Percentiles rank a stretch among this genome's conserved stretches.
Conservation (phyloP, 352 stramenopile species). For the Globisporangium echinulatum region DNA sequence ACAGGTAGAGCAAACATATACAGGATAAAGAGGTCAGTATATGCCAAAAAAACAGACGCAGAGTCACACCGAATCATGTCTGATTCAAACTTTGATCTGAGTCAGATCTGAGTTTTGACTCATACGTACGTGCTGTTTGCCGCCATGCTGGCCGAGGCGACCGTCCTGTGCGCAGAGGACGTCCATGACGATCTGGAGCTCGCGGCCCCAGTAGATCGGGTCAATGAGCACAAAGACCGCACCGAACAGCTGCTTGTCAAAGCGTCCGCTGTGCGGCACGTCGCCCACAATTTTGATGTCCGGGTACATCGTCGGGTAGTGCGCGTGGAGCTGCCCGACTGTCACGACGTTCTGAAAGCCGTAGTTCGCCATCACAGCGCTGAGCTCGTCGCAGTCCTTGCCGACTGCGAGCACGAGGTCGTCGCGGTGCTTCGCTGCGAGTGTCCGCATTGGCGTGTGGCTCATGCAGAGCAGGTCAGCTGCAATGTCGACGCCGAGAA, state of each 20-base stretch:
- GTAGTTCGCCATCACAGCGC: conserved; percentile 65
- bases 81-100: too few species aligned
- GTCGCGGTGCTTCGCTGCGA: conserved; percentile 55
- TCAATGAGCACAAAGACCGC: conserved; percentile 56
- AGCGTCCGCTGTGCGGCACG: conserved; percentile 22
- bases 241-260: conserved; percentile 30
- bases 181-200: conserved; percentile 56
- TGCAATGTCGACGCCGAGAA: conserved; percentile 53
- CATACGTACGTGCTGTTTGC: conserved; percentile 23
- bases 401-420: conserved; percentile 76
- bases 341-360: conserved; percentile 83
- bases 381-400: conserved; percentile 64
- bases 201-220: conserved; percentile 51
- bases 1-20: background rate
- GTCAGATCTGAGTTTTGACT: too few species aligned
- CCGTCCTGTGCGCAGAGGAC: conserved; percentile 41
- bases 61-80: too few species aligned
- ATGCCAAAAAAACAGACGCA: too few species aligned
- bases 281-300: conserved; percentile 49
- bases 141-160: conserved; percentile 20
- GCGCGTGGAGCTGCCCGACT: conserved; percentile 59
- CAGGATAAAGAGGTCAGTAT: too few species aligned
- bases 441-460: conserved; percentile 76
- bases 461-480: conserved; percentile 59
- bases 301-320: conserved; percentile 80